Conservation (phyloP, 2,329 filamentous ascomycete genomes). For the Fusarium citri region DNA sequence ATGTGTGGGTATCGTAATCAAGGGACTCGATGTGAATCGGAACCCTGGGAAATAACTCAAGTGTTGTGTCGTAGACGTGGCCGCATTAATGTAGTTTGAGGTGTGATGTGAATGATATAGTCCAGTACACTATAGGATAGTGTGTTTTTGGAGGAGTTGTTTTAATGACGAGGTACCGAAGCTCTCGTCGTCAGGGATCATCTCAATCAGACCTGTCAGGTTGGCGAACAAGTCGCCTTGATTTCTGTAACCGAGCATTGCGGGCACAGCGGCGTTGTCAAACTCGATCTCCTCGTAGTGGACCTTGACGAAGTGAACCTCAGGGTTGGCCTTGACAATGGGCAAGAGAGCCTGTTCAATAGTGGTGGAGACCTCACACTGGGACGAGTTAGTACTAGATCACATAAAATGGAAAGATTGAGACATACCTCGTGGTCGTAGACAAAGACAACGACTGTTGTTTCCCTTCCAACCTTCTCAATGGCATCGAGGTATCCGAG, state of each 20-base stretch:
- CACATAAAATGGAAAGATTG: background rate
- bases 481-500: slow-evolving; percentile 95
- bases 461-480: slow-evolving; percentile 85
- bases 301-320: slow-evolving; percentile 88
- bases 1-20: slow-evolving; percentile 45
- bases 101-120: slow-evolving; percentile 17
- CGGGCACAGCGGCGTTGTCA: slow-evolving; percentile 87
- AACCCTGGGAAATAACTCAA: slow-evolving; percentile 17
- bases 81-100: slow-evolving; percentile 42
- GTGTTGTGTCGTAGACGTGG: slow-evolving; percentile 41
- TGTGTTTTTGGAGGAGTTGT: slow-evolving; percentile 64
- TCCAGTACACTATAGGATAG: slow-evolving; percentile 58
- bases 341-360: slow-evolving; percentile 83
- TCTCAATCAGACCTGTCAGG: slow-evolving; percentile 85
- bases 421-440: slow-evolving; percentile 83
- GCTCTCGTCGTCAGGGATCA: slow-evolving; percentile 78
- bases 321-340: slow-evolving; percentile 76
- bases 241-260: slow-evolving; percentile 87
- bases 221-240: slow-evolving; percentile 91
- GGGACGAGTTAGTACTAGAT: slow-evolving; percentile 43
- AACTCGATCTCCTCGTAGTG: slow-evolving; percentile 95
- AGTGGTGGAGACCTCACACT: slow-evolving; percentile 83
- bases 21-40: slow-evolving; percentile 20
- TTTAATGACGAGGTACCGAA: slow-evolving; percentile 67
- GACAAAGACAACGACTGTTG: slow-evolving; percentile 91